phyloP scores from a whole-genome alignment of 257 asterid genomes.

The Anisodus acutangulus region DNA sequence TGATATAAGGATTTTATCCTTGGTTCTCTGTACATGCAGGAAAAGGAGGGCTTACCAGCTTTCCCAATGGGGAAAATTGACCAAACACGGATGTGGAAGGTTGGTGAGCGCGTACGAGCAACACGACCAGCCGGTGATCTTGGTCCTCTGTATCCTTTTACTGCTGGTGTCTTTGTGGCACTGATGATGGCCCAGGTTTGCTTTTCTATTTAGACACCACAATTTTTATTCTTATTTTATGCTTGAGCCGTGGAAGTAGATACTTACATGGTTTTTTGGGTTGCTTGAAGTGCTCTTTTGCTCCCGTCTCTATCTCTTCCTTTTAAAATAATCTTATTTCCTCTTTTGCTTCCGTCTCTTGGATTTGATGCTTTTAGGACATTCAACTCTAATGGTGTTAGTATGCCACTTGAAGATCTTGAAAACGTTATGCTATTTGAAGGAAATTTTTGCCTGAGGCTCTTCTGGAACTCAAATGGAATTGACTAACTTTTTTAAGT shows the following conservation, averaged over 20 bases:
- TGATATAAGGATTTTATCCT: neutral
- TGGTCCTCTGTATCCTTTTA: slow-evolving; percentile 88
- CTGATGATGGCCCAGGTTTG: slow-evolving; percentile 90
- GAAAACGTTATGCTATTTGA: neutral
- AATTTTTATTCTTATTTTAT: neutral
- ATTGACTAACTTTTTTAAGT: no score
- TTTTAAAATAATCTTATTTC: neutral
- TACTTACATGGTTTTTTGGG: neutral
- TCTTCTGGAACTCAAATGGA: neutral
- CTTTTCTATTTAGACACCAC: neutral
- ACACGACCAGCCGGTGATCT: slow-evolving; percentile 76
- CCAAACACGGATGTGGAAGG: slow-evolving; percentile 90
- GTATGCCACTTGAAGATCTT: neutral
- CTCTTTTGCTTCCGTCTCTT: neutral
- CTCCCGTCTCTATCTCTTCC: neutral
- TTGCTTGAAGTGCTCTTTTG: neutral
- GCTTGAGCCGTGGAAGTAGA: slow-evolving; percentile 2
- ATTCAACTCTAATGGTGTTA: neutral
- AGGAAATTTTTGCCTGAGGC: neutral
- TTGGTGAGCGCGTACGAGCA: slow-evolving; percentile 83
- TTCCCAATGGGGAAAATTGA: slow-evolving; percentile 98
- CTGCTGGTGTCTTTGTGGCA: slow-evolving; percentile 94
- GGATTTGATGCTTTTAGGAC: neutral
- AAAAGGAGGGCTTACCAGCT: slow-evolving; percentile 86
- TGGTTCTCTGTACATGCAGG: slow-evolving; percentile 45